Evolutionary conservation across 2,329 filamentous ascomycete species (phyloP), one percentile per base, ranked within the genome.

Genomic region (Aspergillus fumigatiaffinis): DNA sequence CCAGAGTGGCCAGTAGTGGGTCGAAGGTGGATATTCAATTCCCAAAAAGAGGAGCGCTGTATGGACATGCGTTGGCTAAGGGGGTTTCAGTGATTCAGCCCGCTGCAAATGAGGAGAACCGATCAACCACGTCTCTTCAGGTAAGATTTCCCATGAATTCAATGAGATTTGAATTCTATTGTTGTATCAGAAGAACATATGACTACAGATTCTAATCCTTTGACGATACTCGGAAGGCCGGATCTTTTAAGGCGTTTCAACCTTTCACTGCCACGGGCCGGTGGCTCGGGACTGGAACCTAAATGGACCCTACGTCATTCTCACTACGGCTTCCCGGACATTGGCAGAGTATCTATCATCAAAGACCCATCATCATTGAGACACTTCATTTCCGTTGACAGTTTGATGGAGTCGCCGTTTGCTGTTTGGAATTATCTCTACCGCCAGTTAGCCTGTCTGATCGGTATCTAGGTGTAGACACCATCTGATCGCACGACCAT

Each of bases 21-120:
- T 73, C 70, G 60, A 55, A 51, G 52, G 68, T 70, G 66, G 68
- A 69, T 71, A 66, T 67, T 60, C 57, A 61, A 54, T 54, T 63
- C 60, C 60, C 58, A 42, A 50, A 47, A 50, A 44, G 38, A 53
- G 52, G 47, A 26, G 26, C 38, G 26, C 50, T 41, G 26, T 20
- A 12, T 47, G 44, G 44, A 52, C 53, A 55, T 56, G 54, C 56
- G 53, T 60, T 51, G 51, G 48, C 56, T 26, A 52, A 42, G 51
- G 29, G 10, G 35, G 20, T 4, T 23, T 21, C 17, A 25, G 32
- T 32, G 5, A 17, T 38, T 38, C 32, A 38, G 32, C 32, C 32
- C 14, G 32, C 32, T 35, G 32, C 32, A 35, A 35, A 17, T 35
- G 32, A 35, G 32, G 32, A 17, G 14, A 35, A 6, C 32, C 32